Conservation (phyloP, 164 flowering plant species). For the Santalum album region DNA sequence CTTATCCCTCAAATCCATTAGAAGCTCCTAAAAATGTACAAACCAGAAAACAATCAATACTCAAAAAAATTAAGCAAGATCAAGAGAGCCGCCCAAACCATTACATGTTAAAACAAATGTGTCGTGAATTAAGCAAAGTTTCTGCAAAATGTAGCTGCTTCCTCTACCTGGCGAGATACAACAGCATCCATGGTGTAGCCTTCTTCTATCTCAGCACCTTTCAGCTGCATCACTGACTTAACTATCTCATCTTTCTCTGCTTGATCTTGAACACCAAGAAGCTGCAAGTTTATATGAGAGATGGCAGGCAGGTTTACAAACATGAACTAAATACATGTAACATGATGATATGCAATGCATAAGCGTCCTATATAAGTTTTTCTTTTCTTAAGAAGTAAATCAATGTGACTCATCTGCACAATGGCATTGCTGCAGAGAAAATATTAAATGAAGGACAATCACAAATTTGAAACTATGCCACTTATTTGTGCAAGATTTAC, state of each 20-base stretch:
- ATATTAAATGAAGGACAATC: no score
- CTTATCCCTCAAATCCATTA: constrained; percentile 93
- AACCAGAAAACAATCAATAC: background rate
- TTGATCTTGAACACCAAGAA: constrained; percentile 63
- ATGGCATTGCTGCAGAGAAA: no score
- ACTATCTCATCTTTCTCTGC: constrained; percentile 93
- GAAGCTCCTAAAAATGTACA: constrained; percentile 42
- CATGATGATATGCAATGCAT: background rate
- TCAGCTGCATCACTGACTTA: constrained; percentile 76
- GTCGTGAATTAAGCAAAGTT: background rate
- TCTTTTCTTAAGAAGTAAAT: no score
- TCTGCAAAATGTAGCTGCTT: background rate
- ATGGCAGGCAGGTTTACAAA: background rate
- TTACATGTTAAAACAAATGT: no score
- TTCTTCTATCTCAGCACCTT: constrained; percentile 71
- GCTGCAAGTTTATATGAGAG: constrained; percentile 32
- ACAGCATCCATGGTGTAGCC: constrained; percentile 78
- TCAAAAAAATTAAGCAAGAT: no score
- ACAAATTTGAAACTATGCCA: no score
- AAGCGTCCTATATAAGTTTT: no score
- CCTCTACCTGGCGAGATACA: constrained; percentile 62
- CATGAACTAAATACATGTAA: background rate
- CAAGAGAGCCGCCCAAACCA: background rate
- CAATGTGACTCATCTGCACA: no score
- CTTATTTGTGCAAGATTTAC: no score